These are phyloP conservation scores for Penicillium pulvis DNA, from an alignment of 495 filamentous ascomycete species.

Conservation along the genomic window DNA sequence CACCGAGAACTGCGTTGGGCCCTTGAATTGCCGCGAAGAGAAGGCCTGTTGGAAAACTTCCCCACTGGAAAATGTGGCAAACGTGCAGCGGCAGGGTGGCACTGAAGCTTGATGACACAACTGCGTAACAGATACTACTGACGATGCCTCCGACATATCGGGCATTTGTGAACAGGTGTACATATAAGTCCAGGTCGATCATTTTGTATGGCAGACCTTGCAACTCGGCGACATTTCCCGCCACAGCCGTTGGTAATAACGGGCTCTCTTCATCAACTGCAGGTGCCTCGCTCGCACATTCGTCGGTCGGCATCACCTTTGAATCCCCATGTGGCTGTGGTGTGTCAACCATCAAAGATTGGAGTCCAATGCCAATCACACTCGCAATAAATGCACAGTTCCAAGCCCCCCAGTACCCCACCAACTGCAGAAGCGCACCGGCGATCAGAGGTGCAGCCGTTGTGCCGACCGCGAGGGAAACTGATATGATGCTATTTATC, in stretches of 20 bases:
- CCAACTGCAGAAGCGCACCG: conserved; percentile 21
- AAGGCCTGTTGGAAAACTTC: neutral
- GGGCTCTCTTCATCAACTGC: neutral
- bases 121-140: conserved; percentile 16
- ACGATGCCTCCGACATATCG: conserved; percentile 17
- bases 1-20: neutral
- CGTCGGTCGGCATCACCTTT: neutral
- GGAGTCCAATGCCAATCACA: conserved; percentile 24
- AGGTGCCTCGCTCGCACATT: neutral
- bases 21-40: neutral
- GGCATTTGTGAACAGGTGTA: neutral
- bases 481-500: neutral
- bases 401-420: conserved; percentile 34
- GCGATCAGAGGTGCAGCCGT: neutral
- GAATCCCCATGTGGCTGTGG: neutral
- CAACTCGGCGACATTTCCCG: neutral
- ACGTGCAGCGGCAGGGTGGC: conserved; percentile 23
- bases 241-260: neutral
- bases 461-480: neutral
- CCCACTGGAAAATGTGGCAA: neutral
- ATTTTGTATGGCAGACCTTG: neutral
- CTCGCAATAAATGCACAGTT: conserved; percentile 24
- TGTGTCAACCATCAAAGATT: conserved; percentile 13
- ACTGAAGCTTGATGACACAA: conserved; percentile 30
- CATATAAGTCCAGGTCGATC: neutral